phyloP scores from a whole-genome alignment of 2,329 filamentous ascomycete species.

The Ophiostoma angusticollis region DNA sequence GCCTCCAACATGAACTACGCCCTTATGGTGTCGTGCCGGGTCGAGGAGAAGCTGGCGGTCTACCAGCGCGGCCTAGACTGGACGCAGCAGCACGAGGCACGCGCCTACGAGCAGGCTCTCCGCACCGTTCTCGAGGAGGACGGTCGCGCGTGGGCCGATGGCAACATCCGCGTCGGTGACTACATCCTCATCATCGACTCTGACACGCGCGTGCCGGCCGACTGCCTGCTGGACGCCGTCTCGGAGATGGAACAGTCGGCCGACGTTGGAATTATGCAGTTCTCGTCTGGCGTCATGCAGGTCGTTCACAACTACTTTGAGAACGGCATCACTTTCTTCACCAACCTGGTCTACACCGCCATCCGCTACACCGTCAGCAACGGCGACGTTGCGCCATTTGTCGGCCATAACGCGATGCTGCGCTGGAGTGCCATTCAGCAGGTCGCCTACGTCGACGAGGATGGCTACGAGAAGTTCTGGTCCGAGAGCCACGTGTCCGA shows the following conservation, averaged over 20 bases:
- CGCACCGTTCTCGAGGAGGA: slow-evolving; percentile 54
- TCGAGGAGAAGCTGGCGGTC: slow-evolving; percentile 53
- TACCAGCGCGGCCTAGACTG: slow-evolving; percentile 47
- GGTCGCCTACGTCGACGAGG: slow-evolving; percentile 55
- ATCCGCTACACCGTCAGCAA: slow-evolving; percentile 68
- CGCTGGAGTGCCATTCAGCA: slow-evolving; percentile 66
- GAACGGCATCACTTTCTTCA: slow-evolving; percentile 59
- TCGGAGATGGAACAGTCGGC: slow-evolving; percentile 73
- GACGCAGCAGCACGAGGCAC: slow-evolving; percentile 55
- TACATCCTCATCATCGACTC: slow-evolving; percentile 71
- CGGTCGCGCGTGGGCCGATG: slow-evolving; percentile 66
- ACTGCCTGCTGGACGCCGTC: slow-evolving; percentile 67
- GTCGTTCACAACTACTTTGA: slow-evolving; percentile 63
- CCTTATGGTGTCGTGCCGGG: slow-evolving; percentile 53
- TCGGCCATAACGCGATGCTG: slow-evolving; percentile 68
- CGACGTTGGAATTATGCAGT: slow-evolving; percentile 68
- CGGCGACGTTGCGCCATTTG: slow-evolving; percentile 65
- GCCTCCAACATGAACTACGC: slow-evolving; percentile 64
- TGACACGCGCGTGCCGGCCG: slow-evolving; percentile 63
- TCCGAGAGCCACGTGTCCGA: slow-evolving; percentile 69
- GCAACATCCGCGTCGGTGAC: slow-evolving; percentile 75
- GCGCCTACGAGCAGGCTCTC: slow-evolving; percentile 52
- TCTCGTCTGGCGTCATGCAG: slow-evolving; percentile 67
- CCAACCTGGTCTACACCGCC: slow-evolving; percentile 62
- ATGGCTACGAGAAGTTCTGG: slow-evolving; percentile 70